These are phyloP conservation scores for Theobroma grandiflorum DNA, from an alignment of 441 rosid species.

Conservation along the genomic window DNA sequence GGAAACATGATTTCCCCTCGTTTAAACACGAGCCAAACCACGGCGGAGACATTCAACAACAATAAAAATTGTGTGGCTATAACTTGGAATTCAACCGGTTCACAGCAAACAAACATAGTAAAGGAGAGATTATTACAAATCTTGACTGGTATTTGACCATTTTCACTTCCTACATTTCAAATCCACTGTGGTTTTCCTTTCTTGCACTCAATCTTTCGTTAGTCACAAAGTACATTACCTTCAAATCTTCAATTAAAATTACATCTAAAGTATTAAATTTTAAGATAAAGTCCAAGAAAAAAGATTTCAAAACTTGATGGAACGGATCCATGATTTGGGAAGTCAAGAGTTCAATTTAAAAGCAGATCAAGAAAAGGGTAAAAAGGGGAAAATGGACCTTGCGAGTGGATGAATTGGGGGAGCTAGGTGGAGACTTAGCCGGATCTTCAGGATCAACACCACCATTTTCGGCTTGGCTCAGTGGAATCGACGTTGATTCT, in stretches of 20 bases:
- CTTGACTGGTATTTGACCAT: not conserved
- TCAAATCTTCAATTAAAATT: not conserved
- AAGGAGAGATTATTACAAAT: not conserved
- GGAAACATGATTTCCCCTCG: constrained; percentile 1
- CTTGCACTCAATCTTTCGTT: not conserved
- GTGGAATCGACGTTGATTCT: constrained; percentile 63
- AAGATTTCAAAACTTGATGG: constrained; percentile 23
- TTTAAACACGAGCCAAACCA: constrained; percentile 3
- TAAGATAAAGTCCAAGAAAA: not conserved
- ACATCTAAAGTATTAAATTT: not conserved
- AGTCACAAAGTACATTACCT: not conserved
- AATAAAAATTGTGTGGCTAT: not conserved
- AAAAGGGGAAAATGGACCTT: constrained; percentile 42
- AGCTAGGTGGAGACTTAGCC: constrained; percentile 57
- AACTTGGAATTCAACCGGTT: not conserved
- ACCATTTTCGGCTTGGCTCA: constrained; percentile 57
- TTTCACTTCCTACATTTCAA: constrained; percentile 17
- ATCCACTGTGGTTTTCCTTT: not conserved
- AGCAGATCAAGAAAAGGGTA: not conserved
- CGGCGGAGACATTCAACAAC: constrained; percentile 2
- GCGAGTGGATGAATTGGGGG: constrained; percentile 69
- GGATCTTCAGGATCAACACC: constrained; percentile 70
- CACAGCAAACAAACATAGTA: not conserved
- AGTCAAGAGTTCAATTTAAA: not conserved
- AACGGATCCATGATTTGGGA: not conserved